These are phyloP conservation scores for Tuber brumale DNA, from an alignment of 495 filamentous ascomycete genomes.

Conservation along the genomic window DNA sequence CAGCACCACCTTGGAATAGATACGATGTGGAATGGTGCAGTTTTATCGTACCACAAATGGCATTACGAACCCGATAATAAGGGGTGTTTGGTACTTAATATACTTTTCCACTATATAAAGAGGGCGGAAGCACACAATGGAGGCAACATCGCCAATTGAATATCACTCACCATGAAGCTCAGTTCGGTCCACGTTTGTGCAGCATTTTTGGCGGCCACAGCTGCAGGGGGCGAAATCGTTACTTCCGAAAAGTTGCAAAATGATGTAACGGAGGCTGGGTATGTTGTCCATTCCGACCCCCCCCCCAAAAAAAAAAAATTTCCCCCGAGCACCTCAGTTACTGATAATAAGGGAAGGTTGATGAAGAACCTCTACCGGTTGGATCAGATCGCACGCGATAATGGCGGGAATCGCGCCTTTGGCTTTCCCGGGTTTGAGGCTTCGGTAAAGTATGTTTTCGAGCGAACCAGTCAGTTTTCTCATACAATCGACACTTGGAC, in stretches of 20 bases:
- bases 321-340: neutral
- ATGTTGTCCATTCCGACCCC: conserved; percentile 3
- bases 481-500: conserved; percentile 44
- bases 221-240: conserved; percentile 19
- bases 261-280: conserved; percentile 20
- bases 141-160: neutral
- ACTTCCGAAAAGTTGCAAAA: conserved; percentile 22
- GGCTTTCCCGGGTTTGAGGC: conserved; percentile 48
- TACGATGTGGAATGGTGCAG: neutral
- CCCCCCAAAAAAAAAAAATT: no score
- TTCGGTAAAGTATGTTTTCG: conserved; percentile 46
- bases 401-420: conserved; percentile 49
- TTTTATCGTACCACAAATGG: neutral
- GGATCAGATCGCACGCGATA: conserved; percentile 44
- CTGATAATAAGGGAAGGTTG: conserved; percentile 25
- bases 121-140: neutral
- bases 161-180: conserved; percentile 14
- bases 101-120: neutral
- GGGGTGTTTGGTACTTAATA: neutral
- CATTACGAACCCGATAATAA: neutral
- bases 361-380: conserved; percentile 44
- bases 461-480: conserved; percentile 46
- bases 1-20: neutral
- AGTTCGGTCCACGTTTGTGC: neutral
- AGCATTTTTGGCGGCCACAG: conserved; percentile 9